Evolutionary conservation across 2,329 filamentous ascomycete species (phyloP).

Genomic region (Claviceps quebecensis): DNA sequence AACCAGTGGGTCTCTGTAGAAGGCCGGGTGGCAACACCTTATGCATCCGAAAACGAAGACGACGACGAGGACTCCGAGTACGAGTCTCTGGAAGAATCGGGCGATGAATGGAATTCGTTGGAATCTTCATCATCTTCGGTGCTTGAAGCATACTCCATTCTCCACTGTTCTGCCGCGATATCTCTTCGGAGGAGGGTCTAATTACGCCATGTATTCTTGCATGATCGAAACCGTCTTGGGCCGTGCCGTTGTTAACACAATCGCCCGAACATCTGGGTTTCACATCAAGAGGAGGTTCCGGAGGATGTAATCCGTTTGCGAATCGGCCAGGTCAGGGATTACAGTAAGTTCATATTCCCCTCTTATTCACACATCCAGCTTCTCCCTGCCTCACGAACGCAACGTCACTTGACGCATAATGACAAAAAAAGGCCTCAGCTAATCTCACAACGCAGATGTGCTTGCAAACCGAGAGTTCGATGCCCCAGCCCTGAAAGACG

Average conservation of each 20-base stretch:
- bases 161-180: not conserved
- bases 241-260: not conserved
- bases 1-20: not conserved
- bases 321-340: not conserved
- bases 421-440: not conserved
- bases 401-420: not conserved
- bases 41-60: no score
- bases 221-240: not conserved
- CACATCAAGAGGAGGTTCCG: not conserved
- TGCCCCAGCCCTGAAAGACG: not conserved
- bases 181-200: no score
- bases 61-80: no score
- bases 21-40: not conserved
- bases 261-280: not conserved
- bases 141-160: no score
- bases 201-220: not conserved
- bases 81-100: no score
- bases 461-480: not conserved
- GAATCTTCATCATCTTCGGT: no score
- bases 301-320: not conserved
- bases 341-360: not conserved
- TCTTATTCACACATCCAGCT: not conserved
- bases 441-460: not conserved
- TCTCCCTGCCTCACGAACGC: not conserved
- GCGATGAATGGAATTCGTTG: no score